Percentiles rank a stretch among this genome's conserved stretches.
Evolutionary conservation across 257 asterid genomes (phyloP).

Genomic region (Rhazya stricta): DNA sequence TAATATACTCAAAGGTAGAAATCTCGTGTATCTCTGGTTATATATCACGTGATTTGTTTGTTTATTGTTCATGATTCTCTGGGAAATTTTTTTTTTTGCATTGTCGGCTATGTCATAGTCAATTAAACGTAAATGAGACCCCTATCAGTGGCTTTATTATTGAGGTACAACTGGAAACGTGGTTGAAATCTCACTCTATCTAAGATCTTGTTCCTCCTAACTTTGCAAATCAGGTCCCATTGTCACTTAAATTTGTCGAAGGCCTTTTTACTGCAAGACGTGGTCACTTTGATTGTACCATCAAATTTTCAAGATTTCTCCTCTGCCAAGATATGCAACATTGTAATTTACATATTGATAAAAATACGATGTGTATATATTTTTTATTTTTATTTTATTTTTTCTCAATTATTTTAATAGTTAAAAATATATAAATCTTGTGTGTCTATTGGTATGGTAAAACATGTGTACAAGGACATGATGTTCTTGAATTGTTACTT

Average conservation of each 20-base stretch:
- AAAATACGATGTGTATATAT: too few species aligned
- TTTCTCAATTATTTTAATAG: too few species aligned
- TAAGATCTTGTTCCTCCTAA: not conserved
- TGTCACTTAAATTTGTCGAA: not conserved
- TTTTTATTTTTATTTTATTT: too few species aligned
- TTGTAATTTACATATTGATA: too few species aligned
- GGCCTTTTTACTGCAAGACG: not conserved
- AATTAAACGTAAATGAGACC: not conserved
- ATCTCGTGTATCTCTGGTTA: not conserved
- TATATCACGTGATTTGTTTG: too few species aligned
- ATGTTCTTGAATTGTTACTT: not conserved
- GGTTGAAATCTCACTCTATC: not conserved
- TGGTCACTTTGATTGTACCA: slow-evolving; percentile 10
- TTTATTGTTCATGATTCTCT: too few species aligned
- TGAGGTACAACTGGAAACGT: not conserved
- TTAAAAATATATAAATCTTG: too few species aligned
- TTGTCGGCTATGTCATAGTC: not conserved
- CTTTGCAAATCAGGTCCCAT: not conserved
- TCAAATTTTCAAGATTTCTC: slow-evolving; percentile 11
- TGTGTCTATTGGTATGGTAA: too few species aligned
- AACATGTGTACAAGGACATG: not conserved
- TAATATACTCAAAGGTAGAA: too few species aligned
- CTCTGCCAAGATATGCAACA: too few species aligned
- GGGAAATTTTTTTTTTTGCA: not conserved
- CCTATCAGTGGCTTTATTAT: not conserved